A percentile compares a stretch with the other conserved stretches of the same genome.
phyloP scores from a whole-genome alignment of 768 basidiomycete species.

The Lactifluus pinguis region DNA sequence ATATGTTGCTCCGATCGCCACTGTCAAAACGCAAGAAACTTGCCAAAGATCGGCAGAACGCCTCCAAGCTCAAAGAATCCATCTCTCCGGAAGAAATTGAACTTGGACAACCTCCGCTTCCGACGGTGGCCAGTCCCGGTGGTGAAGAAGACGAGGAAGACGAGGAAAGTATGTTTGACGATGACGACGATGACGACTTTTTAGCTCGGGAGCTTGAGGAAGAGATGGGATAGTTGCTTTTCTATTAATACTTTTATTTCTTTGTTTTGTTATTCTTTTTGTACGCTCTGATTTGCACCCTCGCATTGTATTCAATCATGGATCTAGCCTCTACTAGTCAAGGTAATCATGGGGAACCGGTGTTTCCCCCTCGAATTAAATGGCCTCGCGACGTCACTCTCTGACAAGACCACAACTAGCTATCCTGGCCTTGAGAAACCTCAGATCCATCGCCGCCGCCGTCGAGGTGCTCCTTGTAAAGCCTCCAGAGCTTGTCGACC shows the following conservation, averaged over 20 bases:
- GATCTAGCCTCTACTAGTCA: constrained; percentile 8
- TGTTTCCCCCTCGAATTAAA: background rate
- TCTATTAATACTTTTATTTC: background rate
- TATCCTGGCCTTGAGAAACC: background rate
- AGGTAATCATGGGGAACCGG: background rate
- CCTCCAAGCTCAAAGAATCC: constrained; percentile 57
- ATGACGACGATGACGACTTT: constrained; percentile 66
- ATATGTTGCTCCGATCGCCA: constrained; percentile 48
- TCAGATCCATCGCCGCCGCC: constrained; percentile 10
- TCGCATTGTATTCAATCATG: constrained; percentile 10
- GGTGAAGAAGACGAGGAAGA: constrained; percentile 38
- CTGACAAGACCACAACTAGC: background rate
- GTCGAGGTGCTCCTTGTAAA: constrained; percentile 40
- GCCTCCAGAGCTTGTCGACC: constrained; percentile 48
- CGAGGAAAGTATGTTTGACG: constrained; percentile 30
- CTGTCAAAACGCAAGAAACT: constrained; percentile 76
- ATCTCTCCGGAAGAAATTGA: constrained; percentile 13
- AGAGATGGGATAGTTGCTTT: constrained; percentile 54
- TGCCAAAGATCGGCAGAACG: constrained; percentile 51
- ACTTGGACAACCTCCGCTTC: constrained; percentile 2
- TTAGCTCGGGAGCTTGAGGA: constrained; percentile 73
- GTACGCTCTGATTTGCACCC: background rate
- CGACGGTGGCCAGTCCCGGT: background rate
- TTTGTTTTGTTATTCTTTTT: background rate
- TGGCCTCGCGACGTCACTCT: background rate